Percentiles rank a stretch among this genome's conserved stretches.
phyloP scores from a whole-genome alignment of 768 basidiomycete genomes.

The Auricularia sp. region DNA sequence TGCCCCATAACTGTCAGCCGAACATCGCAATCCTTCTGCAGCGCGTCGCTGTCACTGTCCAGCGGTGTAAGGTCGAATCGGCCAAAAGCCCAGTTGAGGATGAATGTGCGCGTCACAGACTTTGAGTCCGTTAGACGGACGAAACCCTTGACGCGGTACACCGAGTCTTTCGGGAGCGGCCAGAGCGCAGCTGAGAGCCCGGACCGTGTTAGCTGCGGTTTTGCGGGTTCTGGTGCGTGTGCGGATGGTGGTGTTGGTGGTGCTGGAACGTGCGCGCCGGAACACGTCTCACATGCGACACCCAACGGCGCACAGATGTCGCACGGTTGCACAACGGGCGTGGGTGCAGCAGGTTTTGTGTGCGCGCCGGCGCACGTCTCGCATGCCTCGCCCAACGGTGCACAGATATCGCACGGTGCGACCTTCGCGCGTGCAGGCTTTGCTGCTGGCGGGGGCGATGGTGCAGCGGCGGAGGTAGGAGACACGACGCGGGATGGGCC shows the following conservation, averaged over 20 bases:
- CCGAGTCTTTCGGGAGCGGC: conserved; percentile 49
- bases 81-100: conserved; percentile 93
- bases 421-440: too few species aligned
- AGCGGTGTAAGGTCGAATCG: conserved; percentile 55
- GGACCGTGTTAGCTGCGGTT: background rate
- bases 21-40: conserved; percentile 28
- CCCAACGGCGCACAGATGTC: background rate
- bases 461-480: too few species aligned
- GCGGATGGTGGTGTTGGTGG: background rate
- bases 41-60: conserved; percentile 9
- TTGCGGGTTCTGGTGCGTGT: background rate
- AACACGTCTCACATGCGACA: background rate
- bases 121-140: conserved; percentile 36
- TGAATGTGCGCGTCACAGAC: conserved; percentile 24
- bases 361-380: too few species aligned
- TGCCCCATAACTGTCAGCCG: conserved; percentile 88
- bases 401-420: too few species aligned
- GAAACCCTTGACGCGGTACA: conserved; percentile 86
- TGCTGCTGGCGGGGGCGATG: too few species aligned
- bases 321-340: too few species aligned
- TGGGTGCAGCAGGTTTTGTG: too few species aligned
- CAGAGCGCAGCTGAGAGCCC: conserved; percentile 38
- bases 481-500: too few species aligned
- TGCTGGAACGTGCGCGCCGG: background rate
- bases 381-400: too few species aligned